Percentiles rank a stretch among this genome's conserved stretches.
Conservation (phyloP, 2,329 filamentous ascomycete genomes). For the Pseudocercospora fijiensis region DNA sequence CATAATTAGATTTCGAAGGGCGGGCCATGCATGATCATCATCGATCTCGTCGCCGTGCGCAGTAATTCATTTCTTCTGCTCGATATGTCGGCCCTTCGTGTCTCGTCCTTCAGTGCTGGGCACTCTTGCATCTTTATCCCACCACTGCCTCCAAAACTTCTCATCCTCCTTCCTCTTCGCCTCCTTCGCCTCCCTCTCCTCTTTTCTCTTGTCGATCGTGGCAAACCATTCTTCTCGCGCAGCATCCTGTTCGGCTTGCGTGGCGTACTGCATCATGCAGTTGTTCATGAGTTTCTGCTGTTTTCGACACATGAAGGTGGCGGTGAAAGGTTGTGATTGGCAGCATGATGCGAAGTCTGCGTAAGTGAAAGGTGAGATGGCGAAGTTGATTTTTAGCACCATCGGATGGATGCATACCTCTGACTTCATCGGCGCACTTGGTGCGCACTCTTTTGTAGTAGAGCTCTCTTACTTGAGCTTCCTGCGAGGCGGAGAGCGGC, state of each 20-base stretch:
- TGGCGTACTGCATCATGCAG: slow-evolving; percentile 88
- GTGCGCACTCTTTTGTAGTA: slow-evolving; percentile 77
- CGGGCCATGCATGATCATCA: neutral
- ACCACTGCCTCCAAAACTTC: slow-evolving; percentile 53
- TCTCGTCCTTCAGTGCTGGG: slow-evolving; percentile 21
- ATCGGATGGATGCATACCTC: slow-evolving; percentile 39
- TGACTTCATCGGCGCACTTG: slow-evolving; percentile 63
- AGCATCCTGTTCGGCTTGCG: slow-evolving; percentile 78
- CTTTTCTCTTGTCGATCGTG: slow-evolving; percentile 67
- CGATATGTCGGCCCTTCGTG: slow-evolving; percentile 16
- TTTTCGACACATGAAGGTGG: slow-evolving; percentile 79
- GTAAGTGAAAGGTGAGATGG: neutral
- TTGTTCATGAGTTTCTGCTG: slow-evolving; percentile 85
- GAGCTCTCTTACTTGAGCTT: slow-evolving; percentile 75
- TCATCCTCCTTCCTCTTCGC: slow-evolving; percentile 45
- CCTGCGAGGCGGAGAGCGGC: slow-evolving; percentile 77
- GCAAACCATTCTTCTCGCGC: slow-evolving; percentile 94
- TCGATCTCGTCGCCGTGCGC: too few relatives aligned
- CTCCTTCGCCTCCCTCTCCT: slow-evolving; percentile 61
- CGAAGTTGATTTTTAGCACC: too few relatives aligned
- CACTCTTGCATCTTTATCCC: slow-evolving; percentile 42
- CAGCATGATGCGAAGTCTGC: slow-evolving; percentile 91
- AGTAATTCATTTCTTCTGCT: neutral
- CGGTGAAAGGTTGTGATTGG: slow-evolving; percentile 77
- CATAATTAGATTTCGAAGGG: neutral